Evolutionary conservation across 164 flowering plant species (phyloP).

Genomic region (Vitis riparia): DNA sequence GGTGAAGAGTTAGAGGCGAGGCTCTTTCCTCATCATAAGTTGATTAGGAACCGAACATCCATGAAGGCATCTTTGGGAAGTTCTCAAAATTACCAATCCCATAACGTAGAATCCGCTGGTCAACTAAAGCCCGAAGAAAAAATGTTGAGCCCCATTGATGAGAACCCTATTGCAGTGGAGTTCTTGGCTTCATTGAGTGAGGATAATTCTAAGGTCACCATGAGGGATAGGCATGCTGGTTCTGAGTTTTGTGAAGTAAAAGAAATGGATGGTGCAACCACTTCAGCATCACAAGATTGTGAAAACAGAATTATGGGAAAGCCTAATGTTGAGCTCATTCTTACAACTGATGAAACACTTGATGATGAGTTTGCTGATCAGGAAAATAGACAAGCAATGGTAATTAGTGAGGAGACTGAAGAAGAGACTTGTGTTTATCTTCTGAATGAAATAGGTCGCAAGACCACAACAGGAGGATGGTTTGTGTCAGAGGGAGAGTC

Average conservation of each 20-base stretch:
- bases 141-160: constrained; percentile 43
- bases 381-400: constrained; percentile 46
- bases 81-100: constrained; percentile 17
- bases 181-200: constrained; percentile 62
- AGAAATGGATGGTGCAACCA: constrained; percentile 44
- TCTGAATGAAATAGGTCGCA: constrained; percentile 67
- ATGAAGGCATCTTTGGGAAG: constrained; percentile 30
- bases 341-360: constrained; percentile 61
- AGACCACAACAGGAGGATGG: constrained; percentile 92
- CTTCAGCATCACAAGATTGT: constrained; percentile 26
- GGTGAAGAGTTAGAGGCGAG: constrained; percentile 76
- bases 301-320: constrained; percentile 22
- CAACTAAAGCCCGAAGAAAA: constrained; percentile 30
- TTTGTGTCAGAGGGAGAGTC: constrained; percentile 94
- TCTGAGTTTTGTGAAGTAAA: constrained; percentile 39
- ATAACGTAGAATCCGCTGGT: constrained; percentile 10
- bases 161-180: constrained; percentile 59
- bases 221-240: constrained; percentile 10
- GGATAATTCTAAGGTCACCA: constrained; percentile 21
- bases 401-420: constrained; percentile 50
- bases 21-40: constrained; percentile 87
- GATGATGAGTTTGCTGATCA: constrained; percentile 82
- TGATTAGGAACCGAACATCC: constrained; percentile 51
- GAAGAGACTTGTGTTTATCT: constrained; percentile 50
- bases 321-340: constrained; percentile 31